phyloP scores from a whole-genome alignment of 768 basidiomycete genomes.

The Rhodosporidiobolus odoratus region DNA sequence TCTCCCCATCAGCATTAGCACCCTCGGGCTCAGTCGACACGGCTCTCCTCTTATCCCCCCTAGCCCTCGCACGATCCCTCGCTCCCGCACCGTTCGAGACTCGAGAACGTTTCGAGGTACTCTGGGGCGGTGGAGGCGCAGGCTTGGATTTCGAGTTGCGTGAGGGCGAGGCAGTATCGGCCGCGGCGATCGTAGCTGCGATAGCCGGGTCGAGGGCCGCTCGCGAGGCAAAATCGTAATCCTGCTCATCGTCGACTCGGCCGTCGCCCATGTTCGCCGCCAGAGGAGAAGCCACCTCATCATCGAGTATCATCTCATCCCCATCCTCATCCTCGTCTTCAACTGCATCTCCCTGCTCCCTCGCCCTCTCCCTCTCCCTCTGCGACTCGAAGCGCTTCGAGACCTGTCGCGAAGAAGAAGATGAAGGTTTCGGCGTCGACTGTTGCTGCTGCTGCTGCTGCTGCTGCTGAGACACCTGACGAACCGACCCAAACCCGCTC shows the following conservation, averaged over 20 bases:
- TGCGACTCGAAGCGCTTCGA: not conserved
- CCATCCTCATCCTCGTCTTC: slow-evolving; percentile 6
- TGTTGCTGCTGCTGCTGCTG: not conserved
- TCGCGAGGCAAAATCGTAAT: not conserved
- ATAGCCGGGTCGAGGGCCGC: slow-evolving; percentile 3
- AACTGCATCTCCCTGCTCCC: not conserved
- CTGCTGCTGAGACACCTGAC: not conserved
- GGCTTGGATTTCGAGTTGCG: not conserved
- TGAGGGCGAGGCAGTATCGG: not conserved
- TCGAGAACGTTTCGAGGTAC: not conserved
- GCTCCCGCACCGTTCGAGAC: not conserved
- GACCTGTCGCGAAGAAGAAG: not conserved
- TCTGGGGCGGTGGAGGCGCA: not conserved
- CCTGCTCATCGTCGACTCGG: not conserved
- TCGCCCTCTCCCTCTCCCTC: not conserved
- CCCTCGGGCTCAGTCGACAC: not conserved
- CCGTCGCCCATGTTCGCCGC: no score
- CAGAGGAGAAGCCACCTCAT: not conserved
- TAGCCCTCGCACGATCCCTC: not conserved
- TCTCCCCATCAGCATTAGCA: no score
- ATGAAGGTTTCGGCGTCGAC: not conserved
- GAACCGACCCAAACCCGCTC: slow-evolving; percentile 21
- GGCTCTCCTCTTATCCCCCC: slow-evolving; percentile 15
- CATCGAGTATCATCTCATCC: not conserved
- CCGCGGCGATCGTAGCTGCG: slow-evolving; percentile 9